Conservation (phyloP, 805 yeast genomes). For the Candida argentea region DNA sequence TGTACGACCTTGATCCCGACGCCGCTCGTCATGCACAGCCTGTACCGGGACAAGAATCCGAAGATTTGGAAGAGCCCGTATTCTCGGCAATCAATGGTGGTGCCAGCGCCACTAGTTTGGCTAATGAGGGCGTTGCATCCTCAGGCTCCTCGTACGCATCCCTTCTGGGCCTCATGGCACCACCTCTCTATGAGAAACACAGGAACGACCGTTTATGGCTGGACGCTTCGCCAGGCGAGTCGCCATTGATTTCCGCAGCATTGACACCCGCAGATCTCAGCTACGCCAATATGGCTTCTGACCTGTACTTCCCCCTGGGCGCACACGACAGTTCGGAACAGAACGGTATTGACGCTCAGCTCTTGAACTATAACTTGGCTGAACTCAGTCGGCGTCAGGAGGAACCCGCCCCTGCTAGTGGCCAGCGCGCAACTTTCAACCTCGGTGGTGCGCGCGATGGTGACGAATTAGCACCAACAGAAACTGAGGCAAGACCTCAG, state of each 20-base stretch:
- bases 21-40: neutral
- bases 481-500: constrained; percentile 3
- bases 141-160: constrained; percentile 21
- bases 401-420: constrained; percentile 7
- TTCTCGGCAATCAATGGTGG: constrained; percentile 14
- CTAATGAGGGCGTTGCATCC: constrained; percentile 7
- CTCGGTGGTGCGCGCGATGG: constrained; percentile 14
- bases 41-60: neutral
- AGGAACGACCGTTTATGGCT: constrained; percentile 74
- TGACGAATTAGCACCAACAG: constrained; percentile 1
- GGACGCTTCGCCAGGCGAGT: constrained; percentile 44
- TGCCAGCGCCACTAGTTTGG: constrained; percentile 14
- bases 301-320: too few species aligned
- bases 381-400: constrained; percentile 41
- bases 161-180: constrained; percentile 50
- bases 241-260: constrained; percentile 34
- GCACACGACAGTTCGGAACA: neutral
- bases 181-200: constrained; percentile 77
- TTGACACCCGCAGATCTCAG: constrained; percentile 22
- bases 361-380: constrained; percentile 43
- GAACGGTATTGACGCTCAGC: constrained; percentile 20
- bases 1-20: constrained; percentile 10
- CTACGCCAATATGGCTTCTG: neutral
- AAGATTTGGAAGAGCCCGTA: constrained; percentile 17
- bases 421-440: constrained; percentile 25